These are phyloP conservation scores for Cercospora beticola DNA, from an alignment of 2,329 filamentous ascomycete genomes.

Conservation along the genomic window DNA sequence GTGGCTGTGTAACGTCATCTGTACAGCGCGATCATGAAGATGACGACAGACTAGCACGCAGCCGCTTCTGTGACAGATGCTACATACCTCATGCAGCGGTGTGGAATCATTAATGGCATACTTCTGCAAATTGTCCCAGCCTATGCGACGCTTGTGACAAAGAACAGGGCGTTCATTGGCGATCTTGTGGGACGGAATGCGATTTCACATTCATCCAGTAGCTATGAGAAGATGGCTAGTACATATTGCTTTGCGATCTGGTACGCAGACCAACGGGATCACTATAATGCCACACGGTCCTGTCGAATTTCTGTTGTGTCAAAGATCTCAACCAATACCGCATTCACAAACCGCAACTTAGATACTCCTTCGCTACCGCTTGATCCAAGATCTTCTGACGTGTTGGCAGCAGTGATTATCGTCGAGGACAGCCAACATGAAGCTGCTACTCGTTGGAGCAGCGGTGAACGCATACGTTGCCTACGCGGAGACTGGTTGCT, in stretches of 20 bases:
- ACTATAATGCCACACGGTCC: not conserved
- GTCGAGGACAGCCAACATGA: not conserved
- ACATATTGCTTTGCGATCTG: not conserved
- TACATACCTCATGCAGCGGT: not conserved
- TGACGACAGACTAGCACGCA: not conserved
- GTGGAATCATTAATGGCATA: not conserved
- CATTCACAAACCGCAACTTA: not conserved
- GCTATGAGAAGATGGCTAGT: not conserved
- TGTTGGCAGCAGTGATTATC: not conserved
- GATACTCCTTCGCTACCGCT: not conserved
- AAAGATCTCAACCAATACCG: not conserved
- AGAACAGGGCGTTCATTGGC: not conserved
- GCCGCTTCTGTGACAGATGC: not conserved
- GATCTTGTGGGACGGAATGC: not conserved
- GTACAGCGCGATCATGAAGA: not conserved
- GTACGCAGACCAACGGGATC: not conserved
- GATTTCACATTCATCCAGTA: not conserved
- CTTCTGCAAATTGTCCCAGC: not conserved
- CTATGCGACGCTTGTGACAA: slow-evolving; percentile 5
- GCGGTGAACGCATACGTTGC: not conserved
- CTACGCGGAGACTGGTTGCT: slow-evolving; percentile 35
- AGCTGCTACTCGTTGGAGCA: not conserved
- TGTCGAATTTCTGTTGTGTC: not conserved
- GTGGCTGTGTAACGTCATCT: slow-evolving; percentile 3
- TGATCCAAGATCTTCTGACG: not conserved